A percentile compares a stretch with the other conserved stretches of the same genome.
phyloP scores from a whole-genome alignment of 169 alveolate species.

The Plasmodium sp. region DNA sequence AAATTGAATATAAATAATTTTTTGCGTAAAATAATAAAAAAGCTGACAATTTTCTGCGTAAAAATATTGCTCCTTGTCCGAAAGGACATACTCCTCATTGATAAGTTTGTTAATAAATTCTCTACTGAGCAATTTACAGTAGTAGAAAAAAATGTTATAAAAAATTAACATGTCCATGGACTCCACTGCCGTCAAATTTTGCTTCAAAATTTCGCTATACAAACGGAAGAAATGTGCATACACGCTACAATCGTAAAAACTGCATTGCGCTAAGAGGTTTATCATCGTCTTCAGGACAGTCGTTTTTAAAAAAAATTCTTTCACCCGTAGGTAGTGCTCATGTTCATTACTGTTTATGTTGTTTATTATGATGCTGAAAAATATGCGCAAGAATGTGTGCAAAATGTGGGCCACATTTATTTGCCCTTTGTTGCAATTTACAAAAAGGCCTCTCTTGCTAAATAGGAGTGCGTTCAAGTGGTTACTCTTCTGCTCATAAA shows the following conservation, averaged over 20 bases:
- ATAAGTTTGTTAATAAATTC: constrained; percentile 41
- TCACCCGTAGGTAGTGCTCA: neutral
- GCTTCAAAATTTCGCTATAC: constrained; percentile 63
- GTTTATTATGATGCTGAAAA: constrained; percentile 38
- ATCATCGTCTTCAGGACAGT: constrained; percentile 36
- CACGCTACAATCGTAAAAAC: constrained; percentile 71
- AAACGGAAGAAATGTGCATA: constrained; percentile 71
- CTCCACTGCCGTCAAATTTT: constrained; percentile 41
- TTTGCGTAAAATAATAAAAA: constrained; percentile 70
- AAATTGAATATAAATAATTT: constrained; percentile 72
- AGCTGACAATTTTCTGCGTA: constrained; percentile 37
- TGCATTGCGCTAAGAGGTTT: constrained; percentile 40
- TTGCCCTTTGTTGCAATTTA: constrained; percentile 56
- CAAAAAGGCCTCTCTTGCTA: constrained; percentile 56
- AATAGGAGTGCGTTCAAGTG: constrained; percentile 12
- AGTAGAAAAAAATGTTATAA: constrained; percentile 61
- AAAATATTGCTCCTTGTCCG: constrained; percentile 50
- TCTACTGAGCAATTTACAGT: constrained; percentile 43
- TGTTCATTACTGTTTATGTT: constrained; percentile 44
- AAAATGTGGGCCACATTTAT: constrained; percentile 44
- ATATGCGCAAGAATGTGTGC: constrained; percentile 29
- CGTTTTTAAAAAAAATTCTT: constrained; percentile 18
- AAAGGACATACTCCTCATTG: constrained; percentile 35
- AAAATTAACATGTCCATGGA: constrained; percentile 73
- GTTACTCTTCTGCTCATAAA: constrained; percentile 24